Evolutionary conservation across 352 stramenopile species (phyloP), one percentile per base, ranked within the genome.

Genomic region (Pythium apleroticum): DNA sequence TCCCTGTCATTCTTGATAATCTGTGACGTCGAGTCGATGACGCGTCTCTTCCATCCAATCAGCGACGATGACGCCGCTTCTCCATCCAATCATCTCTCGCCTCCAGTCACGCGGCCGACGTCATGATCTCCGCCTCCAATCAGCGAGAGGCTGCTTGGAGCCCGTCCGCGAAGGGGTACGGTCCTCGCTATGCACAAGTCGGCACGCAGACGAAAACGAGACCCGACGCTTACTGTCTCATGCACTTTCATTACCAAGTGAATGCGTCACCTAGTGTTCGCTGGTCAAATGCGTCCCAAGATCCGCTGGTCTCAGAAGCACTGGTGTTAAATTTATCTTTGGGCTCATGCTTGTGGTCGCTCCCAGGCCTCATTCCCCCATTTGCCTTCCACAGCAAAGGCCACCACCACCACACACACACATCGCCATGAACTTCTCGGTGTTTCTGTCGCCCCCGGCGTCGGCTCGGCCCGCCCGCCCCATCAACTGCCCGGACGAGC

Each of bases 141-240:
- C 61, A 58, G 27, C 30, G 17, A 48, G n/a, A 28, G 60, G 60
- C 50, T 66, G 60, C 60, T 66, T 66, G 60, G 60, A 48, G 30
- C 20, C 30, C 17, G 6, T 31, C 59, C 30, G 48, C 35, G 50
- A 60, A 66, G 17, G 41, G 52, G 20, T 61, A 56, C 52, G 12
- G 49, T 52, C 59, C 52, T 27, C 39, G 50, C 52, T 66, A 66
- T 66, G 52, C 39, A 31, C 30, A 45, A 45, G 22, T 46, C 24
- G 17, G 49, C 25, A 39, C 57, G 53, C 53, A 62, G 60, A 66
- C 52, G 52, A 63, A 59, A 68, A 63, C 61, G 53, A 68, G 61
- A 66, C 60, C 37, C 28, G 54, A 28, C 54, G 54, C 39, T 33
- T 54, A 53, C 61, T 68, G 61, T 68, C 61, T 62, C 61, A 68